Base-by-base conservation (phyloP, 192 early-diverging fungal species). In the Gorgonomyces haynaldii region DNA sequence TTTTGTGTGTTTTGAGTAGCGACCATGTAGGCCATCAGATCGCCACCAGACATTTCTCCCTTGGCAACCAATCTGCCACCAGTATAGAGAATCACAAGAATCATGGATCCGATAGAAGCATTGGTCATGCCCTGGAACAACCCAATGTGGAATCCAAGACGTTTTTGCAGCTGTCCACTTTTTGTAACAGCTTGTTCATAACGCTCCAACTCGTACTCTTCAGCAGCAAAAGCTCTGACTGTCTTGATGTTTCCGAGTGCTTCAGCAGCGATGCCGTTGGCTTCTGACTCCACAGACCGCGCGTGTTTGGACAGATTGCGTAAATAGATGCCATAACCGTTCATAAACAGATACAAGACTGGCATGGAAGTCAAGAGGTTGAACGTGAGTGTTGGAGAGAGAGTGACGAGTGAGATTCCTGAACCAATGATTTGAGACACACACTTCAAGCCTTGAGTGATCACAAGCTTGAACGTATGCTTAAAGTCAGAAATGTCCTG, bases 11-110 rank as follows among this genome's bases (percentile, higher is more conserved):
- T 67, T 53, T 67, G 65, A 1, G 65, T 67, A 6, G 65, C 53
- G n/a, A 67, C 59, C 62, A 62, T 47, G 37, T 65, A 65, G 7
- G 61, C 53, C 64, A 65, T 65, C 15, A 65, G 42, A 36, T 61
- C 45, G 15, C 54, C 58, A 29, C 58, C 61, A 10, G 56, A 55
- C 41, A 65, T 39, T 37, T 65, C 54, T 1, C 61, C 61, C 4
- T 41, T 26, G 1, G 23, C 46, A 4, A 65, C 64, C 24, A 65
- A 34, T 2, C 15, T 41, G 15, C 64, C 64, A 19, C 64, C 64
- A 26, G 32, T 58, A 19, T 67, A 62, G 15, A 65, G 42, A 45
- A 65, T 65, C 10, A 65, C 32, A 0, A 65, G 34, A 36, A 65
- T 61, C 61, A 65, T 65, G n/a, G 24, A 17, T 2, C 64, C 64